Conservation (phyloP, 768 basidiomycete species). For the Trametopsis cervina region DNA sequence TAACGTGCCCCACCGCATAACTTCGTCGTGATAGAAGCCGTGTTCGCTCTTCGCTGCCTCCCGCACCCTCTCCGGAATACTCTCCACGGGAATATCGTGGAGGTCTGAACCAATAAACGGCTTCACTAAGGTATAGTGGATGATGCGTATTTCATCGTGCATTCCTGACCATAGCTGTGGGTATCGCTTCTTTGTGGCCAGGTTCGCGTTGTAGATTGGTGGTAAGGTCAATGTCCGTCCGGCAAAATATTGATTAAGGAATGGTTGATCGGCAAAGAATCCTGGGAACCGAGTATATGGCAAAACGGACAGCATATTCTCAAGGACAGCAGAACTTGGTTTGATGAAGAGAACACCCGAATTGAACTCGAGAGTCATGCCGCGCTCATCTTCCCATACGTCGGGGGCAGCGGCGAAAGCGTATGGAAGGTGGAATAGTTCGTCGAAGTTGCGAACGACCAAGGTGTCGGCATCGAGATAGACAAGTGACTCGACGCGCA, state of each 20-base stretch:
- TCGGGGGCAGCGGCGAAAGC: constrained; percentile 36
- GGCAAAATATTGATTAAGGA: constrained; percentile 34
- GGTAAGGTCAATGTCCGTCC: constrained; percentile 30
- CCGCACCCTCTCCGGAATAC: not conserved
- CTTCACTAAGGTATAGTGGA: constrained; percentile 34
- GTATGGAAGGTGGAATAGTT: constrained; percentile 37
- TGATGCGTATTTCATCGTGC: constrained; percentile 26
- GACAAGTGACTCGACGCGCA: constrained; percentile 27
- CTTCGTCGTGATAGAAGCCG: constrained; percentile 2
- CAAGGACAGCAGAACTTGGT: constrained; percentile 24
- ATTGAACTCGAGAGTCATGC: constrained; percentile 33
- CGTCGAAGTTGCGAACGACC: constrained; percentile 35
- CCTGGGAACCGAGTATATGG: constrained; percentile 25
- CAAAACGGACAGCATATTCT: constrained; percentile 24
- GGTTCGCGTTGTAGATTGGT: constrained; percentile 35
- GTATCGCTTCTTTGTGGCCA: constrained; percentile 30
- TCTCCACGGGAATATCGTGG: not conserved
- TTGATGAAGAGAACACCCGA: constrained; percentile 33
- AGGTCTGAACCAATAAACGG: constrained; percentile 9
- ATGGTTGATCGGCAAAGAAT: constrained; percentile 33
- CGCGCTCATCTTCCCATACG: constrained; percentile 24
- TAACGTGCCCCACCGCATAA: constrained; percentile 3
- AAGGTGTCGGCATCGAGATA: constrained; percentile 40
- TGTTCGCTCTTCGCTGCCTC: not conserved
- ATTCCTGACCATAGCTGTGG: constrained; percentile 29